phyloP scores from a whole-genome alignment of 148 eudicot genomes.

The Chenopodium quinoa region DNA sequence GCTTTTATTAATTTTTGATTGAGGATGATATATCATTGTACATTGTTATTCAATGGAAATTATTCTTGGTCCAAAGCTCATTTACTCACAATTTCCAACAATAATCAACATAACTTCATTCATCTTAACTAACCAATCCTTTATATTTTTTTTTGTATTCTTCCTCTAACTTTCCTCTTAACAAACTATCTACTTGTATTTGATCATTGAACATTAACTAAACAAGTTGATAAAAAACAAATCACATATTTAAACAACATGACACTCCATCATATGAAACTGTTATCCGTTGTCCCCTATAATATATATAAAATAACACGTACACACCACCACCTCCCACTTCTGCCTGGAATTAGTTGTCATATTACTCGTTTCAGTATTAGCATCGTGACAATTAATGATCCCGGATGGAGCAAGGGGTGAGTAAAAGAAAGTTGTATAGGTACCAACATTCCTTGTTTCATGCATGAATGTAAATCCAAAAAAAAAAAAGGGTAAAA shows the following conservation, averaged over 20 bases:
- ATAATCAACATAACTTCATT: no score
- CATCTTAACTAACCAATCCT: background rate
- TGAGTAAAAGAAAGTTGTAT: background rate
- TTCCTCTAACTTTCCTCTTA: background rate
- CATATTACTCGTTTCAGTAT: no score
- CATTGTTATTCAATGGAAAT: constrained; percentile 32
- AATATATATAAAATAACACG: no score
- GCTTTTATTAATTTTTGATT: background rate
- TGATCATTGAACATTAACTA: background rate
- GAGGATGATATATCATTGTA: constrained; percentile 17
- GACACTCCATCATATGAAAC: no score
- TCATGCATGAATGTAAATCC: constrained; percentile 11
- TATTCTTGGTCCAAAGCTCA: constrained; percentile 20
- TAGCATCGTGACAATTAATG: no score
- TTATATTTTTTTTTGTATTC: background rate
- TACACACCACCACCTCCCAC: no score
- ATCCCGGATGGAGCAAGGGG: background rate
- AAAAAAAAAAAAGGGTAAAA: background rate
- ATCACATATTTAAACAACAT: no score
- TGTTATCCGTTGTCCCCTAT: no score
- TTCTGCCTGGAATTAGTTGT: background rate
- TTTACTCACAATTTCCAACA: constrained; percentile 20
- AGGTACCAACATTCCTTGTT: constrained; percentile 15
- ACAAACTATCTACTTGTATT: background rate
- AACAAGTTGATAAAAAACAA: background rate